These are phyloP conservation scores for Inga oerstediana DNA, from an alignment of 306 rosid species.

Conservation along the genomic window DNA sequence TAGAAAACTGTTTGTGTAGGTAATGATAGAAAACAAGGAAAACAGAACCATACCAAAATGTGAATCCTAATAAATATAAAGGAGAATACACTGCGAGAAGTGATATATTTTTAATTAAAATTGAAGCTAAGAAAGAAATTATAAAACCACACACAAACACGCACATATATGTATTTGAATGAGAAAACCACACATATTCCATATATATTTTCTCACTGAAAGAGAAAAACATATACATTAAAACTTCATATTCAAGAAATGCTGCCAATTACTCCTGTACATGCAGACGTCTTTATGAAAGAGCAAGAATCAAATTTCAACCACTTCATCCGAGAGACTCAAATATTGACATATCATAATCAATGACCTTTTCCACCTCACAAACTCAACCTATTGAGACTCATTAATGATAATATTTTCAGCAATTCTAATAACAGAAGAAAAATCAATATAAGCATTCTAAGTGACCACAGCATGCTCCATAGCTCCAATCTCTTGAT, in stretches of 20 bases:
- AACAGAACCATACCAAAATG: not conserved
- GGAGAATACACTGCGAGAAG: not conserved
- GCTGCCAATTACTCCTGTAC: conserved; percentile 5
- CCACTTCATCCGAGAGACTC: not conserved
- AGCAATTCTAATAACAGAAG: not conserved
- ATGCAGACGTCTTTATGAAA: not conserved
- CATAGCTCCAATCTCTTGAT: conserved; percentile 9
- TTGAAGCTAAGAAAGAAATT: not conserved
- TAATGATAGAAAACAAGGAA: conserved; percentile 16
- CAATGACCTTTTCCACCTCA: not conserved
- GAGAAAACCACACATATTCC: not conserved
- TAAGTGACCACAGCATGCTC: not conserved
- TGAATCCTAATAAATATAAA: not conserved
- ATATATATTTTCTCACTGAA: not conserved
- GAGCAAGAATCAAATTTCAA: not conserved
- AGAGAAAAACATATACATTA: not conserved
- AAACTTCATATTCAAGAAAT: conserved; percentile 12
- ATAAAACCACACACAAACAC: not conserved
- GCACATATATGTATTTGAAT: not conserved
- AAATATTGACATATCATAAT: not conserved
- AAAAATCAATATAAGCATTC: not conserved
- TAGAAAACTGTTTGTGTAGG: conserved; percentile 13
- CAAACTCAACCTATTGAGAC: not conserved
- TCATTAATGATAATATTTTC: no score
- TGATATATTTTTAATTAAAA: not conserved